Evolutionary conservation across 805 yeast genomes (phyloP).

Genomic region (Wickerhamiella dianesei): DNA sequence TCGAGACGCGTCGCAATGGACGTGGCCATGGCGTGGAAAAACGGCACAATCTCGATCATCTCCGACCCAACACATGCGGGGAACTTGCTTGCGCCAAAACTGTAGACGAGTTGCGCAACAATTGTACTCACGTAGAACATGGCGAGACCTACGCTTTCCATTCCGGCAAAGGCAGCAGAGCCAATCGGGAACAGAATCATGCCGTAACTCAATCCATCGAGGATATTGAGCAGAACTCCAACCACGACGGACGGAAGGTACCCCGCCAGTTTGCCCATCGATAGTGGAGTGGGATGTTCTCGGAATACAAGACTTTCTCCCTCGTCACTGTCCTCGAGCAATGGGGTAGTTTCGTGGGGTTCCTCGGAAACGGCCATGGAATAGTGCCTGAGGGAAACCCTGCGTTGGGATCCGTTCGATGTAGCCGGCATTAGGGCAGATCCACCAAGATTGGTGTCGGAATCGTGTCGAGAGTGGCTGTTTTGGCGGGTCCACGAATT

Average conservation of each 20-base stretch:
- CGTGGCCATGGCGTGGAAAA: constrained; percentile 88
- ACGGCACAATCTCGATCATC: constrained; percentile 98
- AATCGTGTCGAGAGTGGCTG: not conserved
- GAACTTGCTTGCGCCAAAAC: constrained; percentile 84
- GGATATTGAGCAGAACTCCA: constrained; percentile 71
- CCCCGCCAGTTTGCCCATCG: constrained; percentile 1
- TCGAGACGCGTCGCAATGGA: constrained; percentile 48
- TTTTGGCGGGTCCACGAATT: not conserved
- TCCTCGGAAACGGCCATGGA: not conserved
- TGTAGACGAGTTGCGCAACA: constrained; percentile 76
- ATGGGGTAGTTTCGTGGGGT: not conserved
- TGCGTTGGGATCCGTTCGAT: constrained; percentile 1
- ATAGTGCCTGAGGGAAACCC: not conserved
- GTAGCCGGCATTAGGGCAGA: not conserved
- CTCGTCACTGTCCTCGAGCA: not conserved
- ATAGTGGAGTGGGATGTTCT: not conserved
- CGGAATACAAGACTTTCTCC: not conserved
- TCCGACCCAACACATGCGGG: constrained; percentile 90
- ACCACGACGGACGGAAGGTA: constrained; percentile 71
- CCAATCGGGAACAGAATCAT: constrained; percentile 94
- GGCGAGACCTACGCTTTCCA: constrained; percentile 83
- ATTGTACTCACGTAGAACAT: constrained; percentile 89
- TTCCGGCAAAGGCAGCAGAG: constrained; percentile 54
- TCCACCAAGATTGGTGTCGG: not conserved
- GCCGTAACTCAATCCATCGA: constrained; percentile 91